phyloP scores from a whole-genome alignment of 2,329 filamentous ascomycete genomes.

The Alternaria conjuncta region DNA sequence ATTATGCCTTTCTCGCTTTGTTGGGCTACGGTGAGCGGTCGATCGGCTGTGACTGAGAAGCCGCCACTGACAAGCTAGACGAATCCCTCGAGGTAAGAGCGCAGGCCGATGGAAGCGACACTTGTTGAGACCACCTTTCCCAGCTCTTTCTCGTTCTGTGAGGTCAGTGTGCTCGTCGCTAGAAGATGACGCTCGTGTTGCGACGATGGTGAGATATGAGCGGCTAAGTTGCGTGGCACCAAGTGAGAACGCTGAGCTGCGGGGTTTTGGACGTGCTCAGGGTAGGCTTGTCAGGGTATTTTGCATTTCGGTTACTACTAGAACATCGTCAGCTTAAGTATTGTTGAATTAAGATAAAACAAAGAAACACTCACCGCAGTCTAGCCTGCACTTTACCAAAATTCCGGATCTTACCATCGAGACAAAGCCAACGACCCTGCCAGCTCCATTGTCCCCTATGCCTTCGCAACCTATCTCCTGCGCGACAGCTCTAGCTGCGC shows the following conservation, averaged over 20 bases:
- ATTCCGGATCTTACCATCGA: not conserved
- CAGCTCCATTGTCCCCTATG: not conserved
- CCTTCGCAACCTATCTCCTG: not conserved
- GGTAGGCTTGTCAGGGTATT: conserved; percentile 8
- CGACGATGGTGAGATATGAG: conserved; percentile 7
- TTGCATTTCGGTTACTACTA: conserved; percentile 27
- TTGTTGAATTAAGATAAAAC: not conserved
- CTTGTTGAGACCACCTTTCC: not conserved
- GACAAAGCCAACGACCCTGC: not conserved
- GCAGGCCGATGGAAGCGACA: conserved; percentile 6
- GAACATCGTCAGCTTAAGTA: conserved; percentile 19
- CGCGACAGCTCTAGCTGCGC: not conserved
- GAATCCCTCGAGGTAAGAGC: conserved; percentile 13
- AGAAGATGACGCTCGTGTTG: conserved; percentile 5
- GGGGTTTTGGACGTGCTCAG: conserved; percentile 12
- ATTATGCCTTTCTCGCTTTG: conserved; percentile 10
- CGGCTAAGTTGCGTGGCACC: conserved; percentile 10
- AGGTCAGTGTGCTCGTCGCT: conserved; percentile 1
- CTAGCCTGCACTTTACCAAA: conserved; percentile 1
- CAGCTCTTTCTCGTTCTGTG: conserved; percentile 13
- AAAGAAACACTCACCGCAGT: conserved; percentile 20
- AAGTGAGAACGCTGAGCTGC: conserved; percentile 18
- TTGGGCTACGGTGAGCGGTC: conserved; percentile 12
- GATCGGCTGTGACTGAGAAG: conserved; percentile 17
- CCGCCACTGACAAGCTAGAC: conserved; percentile 19